Base-by-base conservation (phyloP, 305 asterid species). In the Rubia occidens region DNA sequence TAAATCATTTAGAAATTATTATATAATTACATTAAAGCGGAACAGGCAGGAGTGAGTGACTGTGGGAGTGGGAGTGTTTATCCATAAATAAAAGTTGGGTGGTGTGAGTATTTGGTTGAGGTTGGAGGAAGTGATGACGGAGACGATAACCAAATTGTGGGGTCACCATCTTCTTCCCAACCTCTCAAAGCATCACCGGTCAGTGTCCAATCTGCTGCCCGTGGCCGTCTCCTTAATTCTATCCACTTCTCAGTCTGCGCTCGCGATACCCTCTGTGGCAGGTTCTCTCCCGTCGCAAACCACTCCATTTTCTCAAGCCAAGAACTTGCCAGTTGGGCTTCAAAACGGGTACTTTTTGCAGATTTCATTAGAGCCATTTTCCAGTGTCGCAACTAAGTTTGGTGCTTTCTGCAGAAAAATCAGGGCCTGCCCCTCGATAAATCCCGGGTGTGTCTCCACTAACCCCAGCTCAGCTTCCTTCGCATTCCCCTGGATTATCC, bases 301-400 rank as follows among this genome's bases (percentile, higher is more conserved):
- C 7, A 89, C 98, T 43, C 98, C 96, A 0, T 92, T 89, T 71
- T 88, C 96, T 4, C 93, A 92, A 81, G 87, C 96, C 69, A 82
- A 83, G 83, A 81, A 87, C 78, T 69, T 92, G 76, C 85, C 94
- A 18, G 82, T 85, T 43, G 96, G 98, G 24, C 86, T 88, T 73
- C 85, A 86, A 71, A 84, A 88, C 72, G 96, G 96, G 91, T 85
- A 78, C 8, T 21, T 29, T 20, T 8, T 49, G 70, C 56, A 49
- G 14, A 15, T 2, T 49, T 49, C 17, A 47, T 40, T 43, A 4
- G 11, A 20, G 26, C 15, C 40, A 67, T 8, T n/a, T n/a, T n/a
- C n/a, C n/a, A n/a, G n/a, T n/a, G n/a, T n/a, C n/a, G n/a, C n/a
- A n/a, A n/a, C n/a, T n/a, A n/a, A n/a, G n/a, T n/a, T n/a, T n/a